Percentiles rank a stretch among this genome's conserved stretches.
Conservation (phyloP, 129 eudicot species). For the Escallonia rubra region DNA sequence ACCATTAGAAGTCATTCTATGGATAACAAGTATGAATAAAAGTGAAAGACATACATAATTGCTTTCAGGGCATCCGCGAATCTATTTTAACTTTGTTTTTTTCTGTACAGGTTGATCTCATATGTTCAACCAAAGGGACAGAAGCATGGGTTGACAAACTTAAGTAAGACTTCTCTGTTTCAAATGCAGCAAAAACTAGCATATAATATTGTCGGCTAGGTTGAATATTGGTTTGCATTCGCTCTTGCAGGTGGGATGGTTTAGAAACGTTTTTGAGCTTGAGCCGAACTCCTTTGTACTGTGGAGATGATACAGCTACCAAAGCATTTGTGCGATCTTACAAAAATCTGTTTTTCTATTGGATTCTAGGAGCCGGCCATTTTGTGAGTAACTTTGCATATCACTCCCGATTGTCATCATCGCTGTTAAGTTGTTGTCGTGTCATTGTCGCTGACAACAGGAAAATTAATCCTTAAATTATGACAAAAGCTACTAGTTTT, state of each 20-base stretch:
- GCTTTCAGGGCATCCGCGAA: no score
- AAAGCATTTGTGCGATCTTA: constrained; percentile 48
- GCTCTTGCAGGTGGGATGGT: constrained; percentile 47
- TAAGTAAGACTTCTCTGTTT: constrained; percentile 32
- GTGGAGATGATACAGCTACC: constrained; percentile 29
- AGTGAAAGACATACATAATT: no score
- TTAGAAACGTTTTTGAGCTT: constrained; percentile 25
- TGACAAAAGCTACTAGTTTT: no score
- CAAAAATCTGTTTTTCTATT: constrained; percentile 40
- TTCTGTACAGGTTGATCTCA: constrained; percentile 56
- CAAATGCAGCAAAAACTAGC: no score
- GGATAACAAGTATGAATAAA: no score
- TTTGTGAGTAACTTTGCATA: constrained; percentile 56
- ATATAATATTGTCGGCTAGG: no score
- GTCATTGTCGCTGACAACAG: no score
- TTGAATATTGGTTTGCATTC: background rate
- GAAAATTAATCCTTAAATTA: no score
- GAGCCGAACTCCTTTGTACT: constrained; percentile 36
- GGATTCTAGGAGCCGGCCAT: constrained; percentile 61
- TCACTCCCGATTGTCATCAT: no score
- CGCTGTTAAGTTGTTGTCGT: no score
- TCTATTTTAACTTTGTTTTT: no score
- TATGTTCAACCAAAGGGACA: constrained; percentile 52
- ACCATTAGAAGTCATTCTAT: background rate
- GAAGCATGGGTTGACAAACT: constrained; percentile 62